Evolutionary conservation across 2,329 filamentous ascomycete genomes (phyloP), one percentile per base, ranked within the genome.

Genomic region (Colletotrichum sp.): DNA sequence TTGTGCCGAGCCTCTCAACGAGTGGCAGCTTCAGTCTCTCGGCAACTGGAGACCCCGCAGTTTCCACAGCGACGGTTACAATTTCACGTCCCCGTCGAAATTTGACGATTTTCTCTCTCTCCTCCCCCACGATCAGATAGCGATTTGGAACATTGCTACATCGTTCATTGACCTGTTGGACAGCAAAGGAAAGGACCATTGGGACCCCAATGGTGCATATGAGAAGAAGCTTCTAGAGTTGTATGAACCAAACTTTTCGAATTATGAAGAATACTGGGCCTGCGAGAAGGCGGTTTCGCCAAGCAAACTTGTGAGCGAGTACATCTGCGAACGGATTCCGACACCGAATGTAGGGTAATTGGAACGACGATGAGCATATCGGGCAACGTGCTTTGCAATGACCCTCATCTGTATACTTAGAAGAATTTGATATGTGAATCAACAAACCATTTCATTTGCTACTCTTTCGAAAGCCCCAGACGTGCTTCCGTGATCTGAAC

Each of bases 401-500:
- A n/a, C 1, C 18, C 15, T 16, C 39, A n/a, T n/a, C 2, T 48
- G 12, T 4, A n/a, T 10, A 43, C 8, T n/a, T 0, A 6, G 18
- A 12, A 5, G 18, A 2, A 48, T 0, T 48, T 2, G 39, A 0
- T 10, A 48, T 48, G 0, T 48, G 5, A 48, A n/a, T 9, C 18
- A 48, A 48, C 18, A n/a, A 6, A 12, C 39, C 0, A 48, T n/a
- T 48, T 12, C 39, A 4, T 9, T 32, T 62, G 8, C 58, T 52
- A 52, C 43, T 52, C 43, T 52, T 52, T 22, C 12, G 43, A 52
- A 8, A 78, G 76, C 10, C 84, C 84, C 70, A 93, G 79, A 72
- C 87, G 83, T 12, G 88, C 82, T 81, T 94, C 91, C 67, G 96
- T 90, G 2, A 90, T 86, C 12, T 82, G 82, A 12, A 97, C 94